Evolutionary conservation across 2,329 filamentous ascomycete species (phyloP), one percentile per base, ranked within the genome.

Genomic region (Colletotrichum endophyticum): DNA sequence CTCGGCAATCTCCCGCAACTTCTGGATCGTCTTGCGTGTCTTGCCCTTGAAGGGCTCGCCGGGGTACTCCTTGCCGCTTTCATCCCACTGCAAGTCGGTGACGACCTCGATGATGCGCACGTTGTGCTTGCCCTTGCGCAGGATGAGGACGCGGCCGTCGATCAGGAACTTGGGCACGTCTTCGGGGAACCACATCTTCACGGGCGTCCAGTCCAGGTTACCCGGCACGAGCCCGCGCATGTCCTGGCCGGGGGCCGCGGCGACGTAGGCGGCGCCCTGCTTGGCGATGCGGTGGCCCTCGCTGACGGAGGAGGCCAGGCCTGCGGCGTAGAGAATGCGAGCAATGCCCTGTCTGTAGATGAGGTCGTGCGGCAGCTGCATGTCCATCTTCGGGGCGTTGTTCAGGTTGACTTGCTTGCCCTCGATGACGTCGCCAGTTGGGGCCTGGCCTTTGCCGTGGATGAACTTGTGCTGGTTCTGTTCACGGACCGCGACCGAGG

Each of bases 61-160:
- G 1, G 89, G 87, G 81, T 92, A 92, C 22, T 84, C 84, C 77
- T 85, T 73, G 32, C 91, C 91, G 72, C 86, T 88, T 6, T 79
- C 80, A 57, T 83, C 80, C 87, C 89, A 93, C 75, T 88, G 88
- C 63, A 90, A 85, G 80, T 94, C 90, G 77, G 84, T 85, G 34
- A 94, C 85, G 77, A 94, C 86, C 83, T 93, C 87, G 68, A 94
- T 86, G 78, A 93, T 88, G 62, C 91, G 89, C 62, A 94, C 83
- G 77, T 93, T 92, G 83, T 92, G 89, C 85, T 92, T 93, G 78
- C 92, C 92, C 81, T 89, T 91, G 78, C 92, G 90, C 70, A 94
- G 85, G 79, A 94, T 88, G 78, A 94, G 85, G 63, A 93, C 79
- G 78, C 89, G 87, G 73, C 83, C 90, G 77, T 92, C 90, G 22